Evolutionary conservation across 2,329 filamentous ascomycete species (phyloP).

Genomic region (Nothophoma quercina): DNA sequence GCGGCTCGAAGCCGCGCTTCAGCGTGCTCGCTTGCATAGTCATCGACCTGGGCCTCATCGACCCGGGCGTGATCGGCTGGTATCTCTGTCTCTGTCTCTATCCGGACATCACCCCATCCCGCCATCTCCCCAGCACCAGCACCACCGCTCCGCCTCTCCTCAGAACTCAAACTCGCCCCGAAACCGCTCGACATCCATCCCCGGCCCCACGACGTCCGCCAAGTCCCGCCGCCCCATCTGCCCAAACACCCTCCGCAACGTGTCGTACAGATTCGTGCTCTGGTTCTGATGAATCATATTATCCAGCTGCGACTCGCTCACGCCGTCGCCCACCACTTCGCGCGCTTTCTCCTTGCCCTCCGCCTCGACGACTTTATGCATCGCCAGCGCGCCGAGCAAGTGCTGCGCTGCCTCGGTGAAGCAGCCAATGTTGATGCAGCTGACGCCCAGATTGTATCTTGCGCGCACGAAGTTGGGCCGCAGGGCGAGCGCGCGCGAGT

Average conservation of each 20-base stretch:
- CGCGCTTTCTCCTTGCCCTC: conserved; percentile 83
- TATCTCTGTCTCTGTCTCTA: background rate
- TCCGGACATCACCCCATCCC: conserved; percentile 6
- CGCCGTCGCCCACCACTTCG: conserved; percentile 71
- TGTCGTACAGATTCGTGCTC: conserved; percentile 96
- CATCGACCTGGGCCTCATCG: background rate
- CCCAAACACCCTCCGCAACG: conserved; percentile 89
- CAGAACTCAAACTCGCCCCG: conserved; percentile 89
- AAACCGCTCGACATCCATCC: conserved; percentile 91
- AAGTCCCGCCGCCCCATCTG: conserved; percentile 93
- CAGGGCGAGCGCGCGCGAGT: conserved; percentile 88
- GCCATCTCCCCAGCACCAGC: conserved; percentile 5
- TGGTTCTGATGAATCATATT: conserved; percentile 93
- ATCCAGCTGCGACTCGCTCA: conserved; percentile 78
- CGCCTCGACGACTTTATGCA: conserved; percentile 93
- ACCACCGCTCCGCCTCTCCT: no score
- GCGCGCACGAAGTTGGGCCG: conserved; percentile 97
- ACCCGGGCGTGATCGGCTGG: no score
- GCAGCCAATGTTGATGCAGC: conserved; percentile 97
- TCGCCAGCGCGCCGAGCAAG: conserved; percentile 86
- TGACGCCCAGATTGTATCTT: conserved; percentile 94
- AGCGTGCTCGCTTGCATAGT: background rate
- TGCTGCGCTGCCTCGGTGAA: conserved; percentile 93
- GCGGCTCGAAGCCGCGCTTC: background rate
- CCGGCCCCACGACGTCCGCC: conserved; percentile 83